Conservation (phyloP, 2,329 filamentous ascomycete genomes). For the Xylaria polymorpha region DNA sequence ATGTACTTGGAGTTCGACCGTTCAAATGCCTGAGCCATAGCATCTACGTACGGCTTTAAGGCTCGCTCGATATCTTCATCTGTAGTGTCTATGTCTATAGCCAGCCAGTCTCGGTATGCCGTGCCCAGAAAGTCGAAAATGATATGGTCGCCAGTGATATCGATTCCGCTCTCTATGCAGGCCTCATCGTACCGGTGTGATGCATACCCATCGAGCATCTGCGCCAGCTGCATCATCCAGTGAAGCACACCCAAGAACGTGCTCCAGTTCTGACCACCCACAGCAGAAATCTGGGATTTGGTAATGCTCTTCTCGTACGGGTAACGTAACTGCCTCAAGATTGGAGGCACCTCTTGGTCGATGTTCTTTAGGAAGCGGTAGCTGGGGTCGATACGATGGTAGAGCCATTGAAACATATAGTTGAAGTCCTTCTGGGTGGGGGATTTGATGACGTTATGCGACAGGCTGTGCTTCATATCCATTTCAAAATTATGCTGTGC, state of each 20-base stretch:
- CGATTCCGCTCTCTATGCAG: conserved; percentile 86
- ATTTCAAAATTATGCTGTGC: conserved; percentile 95
- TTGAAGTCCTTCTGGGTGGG: conserved; percentile 99
- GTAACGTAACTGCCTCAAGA: conserved; percentile 93
- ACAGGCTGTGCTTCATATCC: conserved; percentile 95
- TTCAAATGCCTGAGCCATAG: conserved; percentile 90
- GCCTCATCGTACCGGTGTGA: conserved; percentile 87
- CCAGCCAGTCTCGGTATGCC: conserved; percentile 93
- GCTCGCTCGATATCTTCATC: conserved; percentile 85
- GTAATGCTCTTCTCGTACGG: conserved; percentile 96
- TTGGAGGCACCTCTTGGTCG: conserved; percentile 91
- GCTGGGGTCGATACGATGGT: conserved; percentile 92
- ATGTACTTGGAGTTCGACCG: conserved; percentile 84
- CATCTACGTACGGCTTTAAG: conserved; percentile 84
- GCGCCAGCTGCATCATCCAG: conserved; percentile 98
- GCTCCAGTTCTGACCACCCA: conserved; percentile 96
- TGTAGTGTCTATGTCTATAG: conserved; percentile 87
- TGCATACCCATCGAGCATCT: conserved; percentile 89
- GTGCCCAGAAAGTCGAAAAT: conserved; percentile 92
- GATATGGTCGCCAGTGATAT: conserved; percentile 89
- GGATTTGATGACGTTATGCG: conserved; percentile 88
- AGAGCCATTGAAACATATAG: conserved; percentile 97
- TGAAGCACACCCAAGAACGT: conserved; percentile 93
- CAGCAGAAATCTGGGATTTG: conserved; percentile 93
- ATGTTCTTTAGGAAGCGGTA: conserved; percentile 95